Evolutionary conservation across 345 rosid genomes (phyloP), one percentile per base, ranked within the genome.

Genomic region (Limnanthes douglasii): DNA sequence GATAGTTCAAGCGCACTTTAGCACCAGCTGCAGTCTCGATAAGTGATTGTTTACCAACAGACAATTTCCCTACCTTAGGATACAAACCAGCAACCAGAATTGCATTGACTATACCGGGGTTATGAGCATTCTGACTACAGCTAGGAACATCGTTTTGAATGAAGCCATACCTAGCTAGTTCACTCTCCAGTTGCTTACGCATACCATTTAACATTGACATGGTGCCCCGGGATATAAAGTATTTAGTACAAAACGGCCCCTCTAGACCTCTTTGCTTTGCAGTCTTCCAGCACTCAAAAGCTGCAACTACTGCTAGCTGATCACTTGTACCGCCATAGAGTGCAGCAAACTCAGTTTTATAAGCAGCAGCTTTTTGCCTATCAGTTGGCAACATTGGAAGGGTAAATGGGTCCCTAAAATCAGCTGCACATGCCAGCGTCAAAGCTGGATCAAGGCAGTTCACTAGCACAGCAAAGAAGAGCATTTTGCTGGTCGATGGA

Each of bases 401-500:
- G 20, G 78, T 75, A 34, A 84, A 84, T 2, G 98, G 98, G 30
- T 78, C 92, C 57, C 65, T 77, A 51, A 62, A 77, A 62, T 90
- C 94, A 4, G 82, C 69, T 39, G 96, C 96, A 70, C 96, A 90
- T 8, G 94, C 98, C 46, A 90, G 41, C 22, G 98, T 90, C 59
- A 90, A 62, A 30, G 98, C 94, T 34, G 96, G 98, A 60, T 84
- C 94, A 28, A 90, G 93, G 54, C 93, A 84, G 62, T 80, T 73
- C 66, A 90, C 72, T 60, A 90, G 48, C 37, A 90, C 68, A 30
- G 94, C 85, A 15, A 84, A 80, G 60, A 90, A 81, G 56, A 90
- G 71, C 96, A 90, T 84, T 68, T 64, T 84, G 81, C 93, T 67
- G 5, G 75, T 90, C 33, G 66, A 46, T 34, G 96, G 98, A 69